Evolutionary conservation across 257 asterid genomes (phyloP), one percentile per base, ranked within the genome.

Genomic region (Gentiana dahurica): DNA sequence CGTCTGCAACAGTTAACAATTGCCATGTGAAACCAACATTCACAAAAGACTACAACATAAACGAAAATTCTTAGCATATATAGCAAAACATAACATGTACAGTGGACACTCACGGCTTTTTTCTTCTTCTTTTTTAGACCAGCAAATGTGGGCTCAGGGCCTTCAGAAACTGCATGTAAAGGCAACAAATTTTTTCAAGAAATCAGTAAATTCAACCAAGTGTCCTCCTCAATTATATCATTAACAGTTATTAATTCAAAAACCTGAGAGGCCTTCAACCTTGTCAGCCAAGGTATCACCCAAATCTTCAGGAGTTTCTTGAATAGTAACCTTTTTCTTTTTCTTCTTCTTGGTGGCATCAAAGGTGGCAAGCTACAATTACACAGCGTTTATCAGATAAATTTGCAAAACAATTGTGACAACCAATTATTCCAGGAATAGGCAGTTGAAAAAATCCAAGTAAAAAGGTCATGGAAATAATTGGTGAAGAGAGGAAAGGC

Each of bases 261-360:
- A 72, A 89, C 97, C 89, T 6, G 97, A 68, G 59, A 87, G 72
- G 69, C 67, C 80, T 69, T 90, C 96, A 13, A 94, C 79, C 75
- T 82, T 84, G 54, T 84, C 95, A 63, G 74, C 72, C 61, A 87
- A 55, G 45, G 69, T 70, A 50, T 76, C 94, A 35, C 73, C 84
- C 39, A 95, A 12, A 38, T 80, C 95, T 7, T 90, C 98, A 61
- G 68, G 70, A 45, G 84, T 83, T 59, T 90, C 96, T 65, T 80
- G 94, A 57, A 77, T 80, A 34, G 82, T 87, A n/a, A 82, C 87
- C 70, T 90, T 85, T 81, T 89, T 89, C 82, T 89, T 89, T 65
- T 90, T 87, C 82, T 90, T 90, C 80, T 90, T 90, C 65, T 90
- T 90, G 8, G 95, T 68, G 36, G 91, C 94, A 65, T 90, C 98